Evolutionary conservation across 164 flowering plant genomes (phyloP), one percentile per base, ranked within the genome.

Genomic region (Umbellularia californica): DNA sequence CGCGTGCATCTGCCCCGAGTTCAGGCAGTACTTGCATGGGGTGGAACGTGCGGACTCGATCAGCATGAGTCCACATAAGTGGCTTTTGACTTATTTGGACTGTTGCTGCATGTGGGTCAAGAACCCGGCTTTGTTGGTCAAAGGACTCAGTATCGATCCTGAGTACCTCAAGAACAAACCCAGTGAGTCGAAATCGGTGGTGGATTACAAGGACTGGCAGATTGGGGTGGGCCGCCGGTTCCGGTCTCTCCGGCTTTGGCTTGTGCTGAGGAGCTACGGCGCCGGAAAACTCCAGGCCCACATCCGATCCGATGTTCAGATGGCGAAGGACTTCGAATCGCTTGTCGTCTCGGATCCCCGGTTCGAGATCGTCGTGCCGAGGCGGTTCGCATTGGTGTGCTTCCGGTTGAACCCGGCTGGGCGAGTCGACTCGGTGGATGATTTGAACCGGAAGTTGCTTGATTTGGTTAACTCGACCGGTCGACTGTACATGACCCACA

Each of bases 151-250:
- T 55, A 85, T 88, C 1, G 77, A 84, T 67, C 90, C 92, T 5
- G 90, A 87, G 81, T 86, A 84, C 65, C 73, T 89, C 69, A 83
- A 73, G 51, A 89, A 89, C 81, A 82, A 83, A 41, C 77, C 79
- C 2, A 88, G 82, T 33, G 90, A 86, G 63, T 82, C 83, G 1
- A 70, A 81, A 23, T 64, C 65, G 58, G 91, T 88, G 5, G 86
- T 88, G 13, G 94, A 90, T 55, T 90, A 80, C 69, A 87, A 89
- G 69, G 94, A 90, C 70, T 90, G 92, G 94, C 94, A 90, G 66
- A 75, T 90, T 27, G 86, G 84, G 0, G 74, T 84, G 5, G 83
- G 90, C n/a, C 78, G 90, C 1, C 71, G 82, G 64, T 90, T 90
- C 80, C 78, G 82, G 13, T 79, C 94, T 1, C 77, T 90, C 27